phyloP scores from a whole-genome alignment of 2,329 filamentous ascomycete genomes.

The Fusarium subtropicale region DNA sequence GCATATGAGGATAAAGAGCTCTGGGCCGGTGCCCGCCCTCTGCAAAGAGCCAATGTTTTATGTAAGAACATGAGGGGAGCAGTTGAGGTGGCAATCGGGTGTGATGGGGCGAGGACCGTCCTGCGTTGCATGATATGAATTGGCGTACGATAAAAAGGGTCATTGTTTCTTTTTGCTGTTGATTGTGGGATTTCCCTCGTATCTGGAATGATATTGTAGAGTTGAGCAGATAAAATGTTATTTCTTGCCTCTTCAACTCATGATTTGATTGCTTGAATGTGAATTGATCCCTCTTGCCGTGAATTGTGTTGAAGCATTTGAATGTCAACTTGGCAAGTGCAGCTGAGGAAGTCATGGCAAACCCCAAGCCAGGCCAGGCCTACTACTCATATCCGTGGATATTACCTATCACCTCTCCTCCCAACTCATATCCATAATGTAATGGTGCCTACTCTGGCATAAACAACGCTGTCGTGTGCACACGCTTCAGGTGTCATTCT shows the following conservation, averaged over 20 bases:
- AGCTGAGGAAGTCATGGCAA: background rate
- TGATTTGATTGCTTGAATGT: background rate
- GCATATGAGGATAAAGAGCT: constrained; percentile 57
- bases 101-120: constrained; percentile 61
- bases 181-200: constrained; percentile 16
- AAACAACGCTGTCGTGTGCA: background rate
- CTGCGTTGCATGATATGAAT: constrained; percentile 63
- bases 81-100: constrained; percentile 50
- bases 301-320: background rate
- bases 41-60: constrained; percentile 33
- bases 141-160: constrained; percentile 57
- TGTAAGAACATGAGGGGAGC: constrained; percentile 30
- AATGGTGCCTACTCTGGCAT: background rate
- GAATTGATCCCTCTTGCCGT: background rate
- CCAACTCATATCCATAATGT: background rate
- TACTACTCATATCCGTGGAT: background rate
- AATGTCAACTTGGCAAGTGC: background rate
- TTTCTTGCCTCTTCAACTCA: constrained; percentile 17
- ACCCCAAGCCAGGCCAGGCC: background rate
- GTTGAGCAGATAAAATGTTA: constrained; percentile 40
- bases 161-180: constrained; percentile 39
- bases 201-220: constrained; percentile 37
- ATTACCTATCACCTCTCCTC: background rate
- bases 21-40: constrained; percentile 60
- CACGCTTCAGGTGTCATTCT: constrained; percentile 15